Evolutionary conservation across 257 asterid species (phyloP), one percentile per base, ranked within the genome.

Genomic region (Ocimum tenuiflorum): DNA sequence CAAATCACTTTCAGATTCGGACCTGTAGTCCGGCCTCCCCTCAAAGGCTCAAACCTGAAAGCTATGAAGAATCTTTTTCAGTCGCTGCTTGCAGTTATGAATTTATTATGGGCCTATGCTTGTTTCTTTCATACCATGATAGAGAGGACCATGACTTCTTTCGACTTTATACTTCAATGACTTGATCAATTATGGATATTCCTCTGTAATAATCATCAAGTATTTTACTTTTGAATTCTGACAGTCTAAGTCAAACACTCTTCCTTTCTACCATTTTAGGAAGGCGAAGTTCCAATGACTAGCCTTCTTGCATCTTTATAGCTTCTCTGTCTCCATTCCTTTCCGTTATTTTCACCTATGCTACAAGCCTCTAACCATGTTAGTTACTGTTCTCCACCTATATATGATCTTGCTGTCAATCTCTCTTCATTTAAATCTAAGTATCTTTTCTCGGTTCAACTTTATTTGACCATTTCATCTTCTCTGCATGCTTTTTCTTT

Each of bases 101-200:
- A 67, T 63, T 14, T 23, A 38, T 53, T 12, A 20, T 29, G 24
- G 19, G 61, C 17, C n/a, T 49, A 7, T 65, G 63, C 35, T 65
- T 24, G 11, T 20, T 51, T 49, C n/a, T 39, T 54, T 7, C 43
- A 9, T 61, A 18, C 61, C 69, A 33, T 54, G 65, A 42, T 41
- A 9, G 58, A 43, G 15, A 19, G 54, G 39, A 23, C 22, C 62
- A 22, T 53, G 52, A 24, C 52, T 53, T 64, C 49, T 46, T 48
- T 59, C 53, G 62, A 38, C 22, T 60, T 53, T 11, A 11, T 68
- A 60, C 20, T 53, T 67, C 23, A 19, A 74, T 18, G 9, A n/a
- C 27, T 19, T 61, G 48, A 61, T 61, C 42, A 36, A 20, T 8
- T n/a, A 10, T 33, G 20, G 50, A 54, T 45, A 33, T 41, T 7